Evolutionary conservation across 163 green algal genomes (phyloP).

Genomic region (Scenedesmus sp.): DNA sequence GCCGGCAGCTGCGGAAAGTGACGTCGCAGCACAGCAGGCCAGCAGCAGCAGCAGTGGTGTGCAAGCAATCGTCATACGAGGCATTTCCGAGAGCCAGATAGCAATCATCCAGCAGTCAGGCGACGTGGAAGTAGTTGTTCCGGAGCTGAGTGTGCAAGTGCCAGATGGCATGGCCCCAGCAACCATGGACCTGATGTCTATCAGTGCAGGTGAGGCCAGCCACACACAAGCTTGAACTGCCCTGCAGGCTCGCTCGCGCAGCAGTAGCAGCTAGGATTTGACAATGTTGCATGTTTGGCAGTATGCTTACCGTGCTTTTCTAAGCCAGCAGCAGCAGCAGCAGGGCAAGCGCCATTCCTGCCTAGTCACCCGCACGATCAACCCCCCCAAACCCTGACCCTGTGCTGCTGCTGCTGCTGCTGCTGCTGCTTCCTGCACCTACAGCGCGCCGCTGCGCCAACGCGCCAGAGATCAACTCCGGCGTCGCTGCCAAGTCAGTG

Average conservation of each 20-base stretch:
- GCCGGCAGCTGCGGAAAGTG: not conserved
- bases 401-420: not conserved
- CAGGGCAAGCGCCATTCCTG: not conserved
- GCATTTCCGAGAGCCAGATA: not conserved
- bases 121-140: not conserved
- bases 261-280: not conserved
- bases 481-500: slow-evolving; percentile 4
- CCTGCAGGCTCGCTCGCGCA: not conserved
- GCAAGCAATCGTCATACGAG: slow-evolving; percentile 11
- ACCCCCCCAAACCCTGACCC: too few species aligned
- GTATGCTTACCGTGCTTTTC: not conserved
- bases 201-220: not conserved
- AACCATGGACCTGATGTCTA: not conserved
- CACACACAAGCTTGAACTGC: not conserved
- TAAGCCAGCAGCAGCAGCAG: not conserved
- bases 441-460: not conserved
- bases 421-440: not conserved
- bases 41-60: not conserved
- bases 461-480: not conserved
- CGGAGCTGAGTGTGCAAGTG: slow-evolving; percentile 9
- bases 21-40: not conserved
- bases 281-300: too few species aligned
- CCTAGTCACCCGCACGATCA: too few species aligned
- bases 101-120: not conserved
- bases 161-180: not conserved